phyloP scores from a whole-genome alignment of 805 yeast species.

The Saccharomycopsis synnaedendra region DNA sequence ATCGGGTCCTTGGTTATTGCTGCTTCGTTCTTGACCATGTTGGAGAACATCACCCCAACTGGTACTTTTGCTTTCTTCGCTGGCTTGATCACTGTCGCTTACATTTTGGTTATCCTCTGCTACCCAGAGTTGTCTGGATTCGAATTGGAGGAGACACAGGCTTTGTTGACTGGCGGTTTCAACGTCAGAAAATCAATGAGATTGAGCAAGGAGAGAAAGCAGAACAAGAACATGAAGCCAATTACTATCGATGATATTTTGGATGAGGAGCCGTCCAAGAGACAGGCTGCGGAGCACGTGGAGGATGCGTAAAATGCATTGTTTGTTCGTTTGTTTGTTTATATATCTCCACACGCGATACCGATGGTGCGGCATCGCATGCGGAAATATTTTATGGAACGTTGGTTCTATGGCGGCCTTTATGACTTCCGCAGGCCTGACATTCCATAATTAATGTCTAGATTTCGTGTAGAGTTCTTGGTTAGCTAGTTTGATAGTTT shows the following conservation, averaged over 20 bases:
- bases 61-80: conserved; percentile 92
- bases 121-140: conserved; percentile 89
- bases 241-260: conserved; percentile 3
- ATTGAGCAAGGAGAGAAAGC: conserved; percentile 37
- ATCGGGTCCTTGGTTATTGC: conserved; percentile 86
- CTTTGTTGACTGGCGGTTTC: conserved; percentile 72
- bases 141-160: conserved; percentile 84
- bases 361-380: too few species aligned
- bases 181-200: conserved; percentile 56
- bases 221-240: conserved; percentile 12
- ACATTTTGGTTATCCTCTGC: conserved; percentile 66
- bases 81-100: conserved; percentile 60
- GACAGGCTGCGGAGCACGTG: conserved; percentile 5
- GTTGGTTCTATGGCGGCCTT: too few species aligned
- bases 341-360: neutral
- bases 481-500: too few species aligned
- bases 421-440: too few species aligned
- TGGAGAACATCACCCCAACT: conserved; percentile 83
- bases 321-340: neutral
- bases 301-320: conserved; percentile 2
- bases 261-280: conserved; percentile 3
- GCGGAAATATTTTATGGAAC: too few species aligned
- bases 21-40: conserved; percentile 87
- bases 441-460: too few species aligned
- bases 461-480: too few species aligned